Percentiles rank a stretch among this genome's conserved stretches.
phyloP scores from a whole-genome alignment of 805 yeast species.

The Candida sithepensis region DNA sequence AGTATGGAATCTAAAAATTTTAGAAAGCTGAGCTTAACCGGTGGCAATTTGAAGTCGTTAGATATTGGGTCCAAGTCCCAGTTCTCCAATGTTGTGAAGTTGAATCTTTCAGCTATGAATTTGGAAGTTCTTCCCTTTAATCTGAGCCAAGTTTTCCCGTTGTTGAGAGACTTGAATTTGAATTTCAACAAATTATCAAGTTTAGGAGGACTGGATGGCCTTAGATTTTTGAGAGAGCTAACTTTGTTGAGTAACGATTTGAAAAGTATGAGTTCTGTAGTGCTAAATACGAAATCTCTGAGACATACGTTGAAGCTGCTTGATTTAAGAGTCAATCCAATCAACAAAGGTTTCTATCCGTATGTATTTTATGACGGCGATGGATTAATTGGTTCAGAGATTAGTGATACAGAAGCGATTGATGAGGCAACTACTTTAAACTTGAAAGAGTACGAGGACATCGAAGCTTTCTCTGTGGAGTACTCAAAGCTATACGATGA shows the following conservation, averaged over 20 bases:
- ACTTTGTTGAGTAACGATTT: constrained; percentile 45
- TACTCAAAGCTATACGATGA: constrained; percentile 38
- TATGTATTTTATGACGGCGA: constrained; percentile 48
- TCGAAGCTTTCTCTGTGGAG: constrained; percentile 47
- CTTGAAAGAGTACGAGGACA: constrained; percentile 46
- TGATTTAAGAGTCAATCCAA: constrained; percentile 48
- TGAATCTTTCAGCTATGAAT: constrained; percentile 47
- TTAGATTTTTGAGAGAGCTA: constrained; percentile 36
- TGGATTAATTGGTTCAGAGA: constrained; percentile 11
- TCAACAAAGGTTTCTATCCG: constrained; percentile 46
- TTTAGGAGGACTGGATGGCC: constrained; percentile 32
- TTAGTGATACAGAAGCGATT: constrained; percentile 8
- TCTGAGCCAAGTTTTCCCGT: constrained; percentile 40
- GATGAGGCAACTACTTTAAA: constrained; percentile 35
- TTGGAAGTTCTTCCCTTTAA: constrained; percentile 35
- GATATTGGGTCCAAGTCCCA: neutral
- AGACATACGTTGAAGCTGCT: constrained; percentile 35
- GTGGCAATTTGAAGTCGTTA: constrained; percentile 17
- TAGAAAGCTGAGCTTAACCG: constrained; percentile 33
- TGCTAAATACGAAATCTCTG: constrained; percentile 27
- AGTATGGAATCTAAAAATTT: constrained; percentile 24
- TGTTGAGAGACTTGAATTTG: constrained; percentile 44
- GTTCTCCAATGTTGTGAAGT: constrained; percentile 34
- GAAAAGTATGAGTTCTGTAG: constrained; percentile 31
- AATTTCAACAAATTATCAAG: constrained; percentile 43